Base-by-base conservation (phyloP, 495 filamentous ascomycete genomes). In the Barbatosphaeria neglecta region DNA sequence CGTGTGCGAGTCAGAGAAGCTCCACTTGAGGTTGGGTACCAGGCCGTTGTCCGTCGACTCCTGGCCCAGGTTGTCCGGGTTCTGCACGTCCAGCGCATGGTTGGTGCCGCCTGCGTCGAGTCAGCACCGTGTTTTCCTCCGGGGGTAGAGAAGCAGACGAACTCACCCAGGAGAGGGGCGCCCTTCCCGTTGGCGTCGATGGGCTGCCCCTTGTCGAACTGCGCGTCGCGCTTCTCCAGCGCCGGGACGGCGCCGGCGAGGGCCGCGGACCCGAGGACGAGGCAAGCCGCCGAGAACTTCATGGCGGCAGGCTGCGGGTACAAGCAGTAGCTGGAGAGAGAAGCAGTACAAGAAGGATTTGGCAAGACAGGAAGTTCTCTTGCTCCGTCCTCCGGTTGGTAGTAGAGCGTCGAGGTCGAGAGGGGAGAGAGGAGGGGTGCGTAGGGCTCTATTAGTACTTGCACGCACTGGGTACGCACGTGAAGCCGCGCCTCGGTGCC, bases 21-120 rank as follows among this genome's bases (percentile, higher is more conserved):
- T 74, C 80, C 80, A 82, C 52, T 80, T 81, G 48, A 79, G 65
- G 50, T 82, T 82, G 2, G 72, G 67, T 0, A 81, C 77, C 19
- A 70, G 62, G 16, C 80, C 80, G 35, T 63, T 66, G 50, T 83
- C 80, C 5, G 80, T 83, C 37, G 59, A 63, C 46, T 77, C 71
- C 24, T 63, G 59, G 9, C 71, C 75, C 8, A 84, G 66, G 47
- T 78, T 76, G 46, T 80, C 76, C 0, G 76, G 77, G 49, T 82
- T 82, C 50, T 76, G 68, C 5, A 75, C 55, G 45, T 80, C 78
- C 23, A 76, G 53, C 35, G 65, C 60, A 23, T 68, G 58, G 44
- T 77, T 72, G 1, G 72, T 75, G 19, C 70, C 73, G 6, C 70
- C 72, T 75, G 17, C 7, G 5, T 20, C 44, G 31, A 16, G 49